A percentile compares a stretch with the other conserved stretches of the same genome.
Evolutionary conservation across 345 rosid genomes (phyloP).

Genomic region (Acer campestre): DNA sequence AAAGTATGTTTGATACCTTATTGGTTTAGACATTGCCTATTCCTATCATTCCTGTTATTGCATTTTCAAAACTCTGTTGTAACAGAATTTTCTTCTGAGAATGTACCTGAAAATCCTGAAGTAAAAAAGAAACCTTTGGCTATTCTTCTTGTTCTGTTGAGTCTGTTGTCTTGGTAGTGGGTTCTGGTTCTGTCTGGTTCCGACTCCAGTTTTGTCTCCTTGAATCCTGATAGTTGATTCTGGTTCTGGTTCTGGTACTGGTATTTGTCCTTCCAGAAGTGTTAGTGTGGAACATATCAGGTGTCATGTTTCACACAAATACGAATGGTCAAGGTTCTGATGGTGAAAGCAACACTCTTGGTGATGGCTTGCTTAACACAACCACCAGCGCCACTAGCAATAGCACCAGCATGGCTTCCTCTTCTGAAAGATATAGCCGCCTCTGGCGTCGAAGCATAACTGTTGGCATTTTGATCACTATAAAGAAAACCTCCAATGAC

Average conservation of each 20-base stretch:
- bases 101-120: background rate
- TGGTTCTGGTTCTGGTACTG: background rate
- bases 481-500: background rate
- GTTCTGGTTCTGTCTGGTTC: background rate
- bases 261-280: background rate
- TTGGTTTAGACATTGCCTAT: background rate
- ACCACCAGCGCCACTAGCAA: background rate
- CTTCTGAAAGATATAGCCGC: slow-evolving; percentile 10
- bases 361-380: background rate
- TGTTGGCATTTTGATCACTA: slow-evolving; percentile 9
- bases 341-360: background rate
- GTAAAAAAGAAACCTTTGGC: background rate
- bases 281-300: background rate
- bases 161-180: background rate
- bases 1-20: background rate
- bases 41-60: background rate
- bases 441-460: slow-evolving; percentile 20
- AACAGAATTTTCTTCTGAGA: background rate
- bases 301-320: slow-evolving; percentile 5
- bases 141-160: background rate
- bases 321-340: background rate
- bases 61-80: background rate
- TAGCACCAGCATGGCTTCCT: background rate
- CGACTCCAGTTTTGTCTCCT: too few species aligned
- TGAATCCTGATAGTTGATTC: background rate